Evolutionary conservation across 805 yeast genomes (phyloP), one percentile per base, ranked within the genome.

Genomic region (Wickerhamomyces strasburgensis): DNA sequence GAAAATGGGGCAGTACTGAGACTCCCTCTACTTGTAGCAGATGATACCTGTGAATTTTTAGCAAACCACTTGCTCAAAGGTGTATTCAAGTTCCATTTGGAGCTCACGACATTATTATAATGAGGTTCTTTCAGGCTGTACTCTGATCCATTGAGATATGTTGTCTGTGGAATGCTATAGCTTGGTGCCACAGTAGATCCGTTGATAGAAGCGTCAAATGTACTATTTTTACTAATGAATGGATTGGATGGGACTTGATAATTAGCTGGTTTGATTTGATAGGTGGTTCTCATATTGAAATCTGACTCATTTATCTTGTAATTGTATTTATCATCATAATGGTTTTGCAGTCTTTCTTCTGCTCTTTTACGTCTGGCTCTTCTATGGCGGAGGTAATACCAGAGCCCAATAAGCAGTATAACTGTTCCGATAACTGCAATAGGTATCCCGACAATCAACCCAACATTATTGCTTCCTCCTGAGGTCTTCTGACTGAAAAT

Each of bases 41-140:
- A 33, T 0, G 46, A 40, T 1, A 29, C 44, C 8, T 38, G 35
- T 4, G 51, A 37, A 8, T 42, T 46, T 34, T 46, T 52, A 7
- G 39, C 46, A 34, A 54, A 54, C 58, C 58, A 54, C 27, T 35
- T 50, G 23, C 54, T 51, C 27, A 54, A 29, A 13, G 59, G 59
- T 3, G 57, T 47, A 33, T 43, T 49, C 28, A 52, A 19, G 29
- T 36, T 43, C 57, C 55, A 52, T 8, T 39, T 52, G 5, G 52
- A 37, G 18, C 29, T 31, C 5, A 33, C 35, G 2, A 41, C 33
- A 2, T 38, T 39, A 2, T 38, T 39, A 3, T 34, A 31, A 3
- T 24, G 44, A 3, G 51, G 47, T 6, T 43, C 49, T 27, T 49
- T 46, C 24, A 51, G 27, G 14, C 55, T 48, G 6, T 38, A 27